Evolutionary conservation across 768 basidiomycete genomes (phyloP), one percentile per base, ranked within the genome.

Genomic region (Tubosaeta sp.): DNA sequence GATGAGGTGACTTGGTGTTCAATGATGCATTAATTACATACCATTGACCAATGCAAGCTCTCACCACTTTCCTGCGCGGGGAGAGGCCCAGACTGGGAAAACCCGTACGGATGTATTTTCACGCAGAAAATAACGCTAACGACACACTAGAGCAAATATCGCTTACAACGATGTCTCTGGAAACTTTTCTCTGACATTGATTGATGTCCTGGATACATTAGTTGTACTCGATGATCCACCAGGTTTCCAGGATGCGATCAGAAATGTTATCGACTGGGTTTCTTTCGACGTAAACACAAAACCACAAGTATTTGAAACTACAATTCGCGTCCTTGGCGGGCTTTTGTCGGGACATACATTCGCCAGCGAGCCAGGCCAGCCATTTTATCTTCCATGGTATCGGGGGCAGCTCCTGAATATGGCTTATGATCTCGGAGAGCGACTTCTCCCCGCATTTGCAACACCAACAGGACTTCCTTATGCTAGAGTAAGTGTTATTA

Each of bases 241-340:
- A 45, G 89, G 86, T 6, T 97, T 96, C 61, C 87, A 90, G 60
- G 73, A 73, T n/a, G 94, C 91, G 3, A 86, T 98, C 46, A 81
- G 80, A 52, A 82, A 88, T 55, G 81, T 93, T 48, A 86, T 95
- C 45, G 69, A 82, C 47, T 83, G 81, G 77, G 89, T 96, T 34
- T 85, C 85, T 1, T 97, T 96, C 67, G 90, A 97, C 64, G 87
- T 93, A 51, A 86, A 97, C 69, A 92, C 91, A 36, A 91, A 84
- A 68, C 93, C 96, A n/a, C 95, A 99, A 76, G 87, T 98, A 4
- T 99, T 99, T 62, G 95, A 99, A 73, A 90, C 90, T 10, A 97
- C 91, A 1, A 98, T 98, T 49, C 83, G 94, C 24, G 91, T 94
- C 6, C 73, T 99, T 9, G 96, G 96, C 3, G 92, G 93, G 4